phyloP scores from a whole-genome alignment of 306 rosid species.

The Rubus idaeus region DNA sequence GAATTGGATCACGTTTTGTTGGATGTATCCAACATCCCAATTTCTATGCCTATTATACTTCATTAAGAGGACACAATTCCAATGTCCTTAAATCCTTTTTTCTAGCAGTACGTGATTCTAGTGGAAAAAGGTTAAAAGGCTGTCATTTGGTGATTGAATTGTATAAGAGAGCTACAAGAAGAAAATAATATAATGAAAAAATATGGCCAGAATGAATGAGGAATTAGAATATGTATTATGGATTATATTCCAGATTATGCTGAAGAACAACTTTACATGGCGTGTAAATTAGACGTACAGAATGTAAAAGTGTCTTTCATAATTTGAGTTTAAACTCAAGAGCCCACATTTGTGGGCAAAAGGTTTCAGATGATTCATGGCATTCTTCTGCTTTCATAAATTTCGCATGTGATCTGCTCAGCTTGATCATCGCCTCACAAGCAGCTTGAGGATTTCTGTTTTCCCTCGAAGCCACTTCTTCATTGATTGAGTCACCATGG shows the following conservation, averaged over 20 bases:
- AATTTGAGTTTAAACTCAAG: neutral
- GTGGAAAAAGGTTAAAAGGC: neutral
- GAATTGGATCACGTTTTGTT: too few relatives aligned
- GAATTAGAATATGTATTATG: neutral
- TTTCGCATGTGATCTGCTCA: neutral
- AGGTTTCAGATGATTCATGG: neutral
- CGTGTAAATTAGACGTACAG: neutral
- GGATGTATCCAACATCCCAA: too few relatives aligned
- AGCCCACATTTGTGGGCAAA: neutral
- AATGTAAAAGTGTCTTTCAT: neutral
- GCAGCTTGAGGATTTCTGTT: neutral
- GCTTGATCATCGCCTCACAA: neutral
- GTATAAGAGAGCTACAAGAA: neutral
- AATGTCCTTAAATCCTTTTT: too few relatives aligned
- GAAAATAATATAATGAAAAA: neutral
- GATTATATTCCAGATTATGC: neutral
- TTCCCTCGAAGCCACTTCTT: too few relatives aligned
- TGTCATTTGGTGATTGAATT: neutral
- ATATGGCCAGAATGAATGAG: neutral
- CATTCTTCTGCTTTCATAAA: neutral
- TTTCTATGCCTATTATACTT: too few relatives aligned
- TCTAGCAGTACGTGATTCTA: too few relatives aligned
- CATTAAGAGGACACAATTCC: too few relatives aligned
- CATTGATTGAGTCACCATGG: too few relatives aligned
- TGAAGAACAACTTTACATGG: neutral